These are phyloP conservation scores for Penicillium soppii DNA, from an alignment of 495 filamentous ascomycete genomes.

Conservation along the genomic window DNA sequence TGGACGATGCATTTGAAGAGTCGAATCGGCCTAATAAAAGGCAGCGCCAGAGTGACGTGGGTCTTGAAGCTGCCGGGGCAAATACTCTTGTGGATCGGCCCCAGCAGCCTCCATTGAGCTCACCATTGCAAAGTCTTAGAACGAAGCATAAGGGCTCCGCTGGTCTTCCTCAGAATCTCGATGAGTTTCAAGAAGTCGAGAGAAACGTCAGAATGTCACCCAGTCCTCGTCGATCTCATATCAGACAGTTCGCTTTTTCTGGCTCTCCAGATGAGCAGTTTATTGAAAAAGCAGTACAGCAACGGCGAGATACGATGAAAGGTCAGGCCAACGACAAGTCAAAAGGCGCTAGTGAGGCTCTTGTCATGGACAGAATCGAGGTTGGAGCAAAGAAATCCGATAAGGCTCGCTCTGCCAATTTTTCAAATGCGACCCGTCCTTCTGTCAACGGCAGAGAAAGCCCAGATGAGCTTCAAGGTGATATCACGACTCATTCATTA, in stretches of 20 bases:
- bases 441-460: constrained; percentile 29
- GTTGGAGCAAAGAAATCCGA: not conserved
- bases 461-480: constrained; percentile 46
- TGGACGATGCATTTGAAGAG: constrained; percentile 16
- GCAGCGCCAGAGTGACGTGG: constrained; percentile 23
- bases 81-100: not conserved
- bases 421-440: not conserved
- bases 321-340: not conserved
- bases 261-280: constrained; percentile 24
- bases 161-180: not conserved
- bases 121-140: not conserved
- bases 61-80: not conserved
- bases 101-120: not conserved
- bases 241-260: constrained; percentile 5
- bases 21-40: constrained; percentile 31
- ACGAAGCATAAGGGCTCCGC: not conserved
- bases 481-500: constrained; percentile 29
- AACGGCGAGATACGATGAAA: constrained; percentile 21
- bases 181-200: constrained; percentile 28
- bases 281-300: constrained; percentile 25
- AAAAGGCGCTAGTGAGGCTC: not conserved
- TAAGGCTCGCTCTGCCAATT: not conserved
- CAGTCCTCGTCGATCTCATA: not conserved
- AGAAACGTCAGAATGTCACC: constrained; percentile 5
- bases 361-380: constrained; percentile 17